Evolutionary conservation across 371 early-diverging fungal species (phyloP).

Genomic region (Mucor plumbeus): DNA sequence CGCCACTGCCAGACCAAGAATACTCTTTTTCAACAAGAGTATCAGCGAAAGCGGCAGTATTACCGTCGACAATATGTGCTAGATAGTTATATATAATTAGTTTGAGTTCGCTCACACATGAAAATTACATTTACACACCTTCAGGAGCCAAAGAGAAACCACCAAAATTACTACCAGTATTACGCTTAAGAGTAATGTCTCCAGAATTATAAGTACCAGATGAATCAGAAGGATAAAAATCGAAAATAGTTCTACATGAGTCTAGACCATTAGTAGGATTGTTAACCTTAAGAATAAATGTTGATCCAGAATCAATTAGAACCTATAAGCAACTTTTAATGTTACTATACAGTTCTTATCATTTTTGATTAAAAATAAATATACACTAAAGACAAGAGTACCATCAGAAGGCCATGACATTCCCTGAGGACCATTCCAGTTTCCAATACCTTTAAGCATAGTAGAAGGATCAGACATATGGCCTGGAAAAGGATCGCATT

Average conservation of each 20-base stretch:
- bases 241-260: conserved; percentile 21
- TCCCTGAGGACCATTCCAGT: conserved; percentile 28
- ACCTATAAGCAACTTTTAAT: conserved; percentile 17
- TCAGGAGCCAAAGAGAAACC: conserved; percentile 30
- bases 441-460: conserved; percentile 20
- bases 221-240: conserved; percentile 31
- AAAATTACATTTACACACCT: conserved; percentile 13
- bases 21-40: neutral
- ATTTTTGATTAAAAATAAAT: neutral
- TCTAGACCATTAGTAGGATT: conserved; percentile 17
- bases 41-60: conserved; percentile 9
- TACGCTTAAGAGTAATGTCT: conserved; percentile 15
- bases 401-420: conserved; percentile 3
- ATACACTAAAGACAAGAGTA: conserved; percentile 29
- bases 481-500: neutral
- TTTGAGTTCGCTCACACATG: neutral
- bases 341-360: neutral
- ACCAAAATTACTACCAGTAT: conserved; percentile 25
- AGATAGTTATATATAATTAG: neutral
- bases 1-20: neutral
- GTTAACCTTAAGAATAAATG: conserved; percentile 14
- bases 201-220: conserved; percentile 15
- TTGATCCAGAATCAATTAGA: conserved; percentile 23
- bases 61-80: conserved; percentile 14
- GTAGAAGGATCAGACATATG: conserved; percentile 1